phyloP scores from a whole-genome alignment of 1,139 yeast species.

The Nakaseomyces glabratus region DNA sequence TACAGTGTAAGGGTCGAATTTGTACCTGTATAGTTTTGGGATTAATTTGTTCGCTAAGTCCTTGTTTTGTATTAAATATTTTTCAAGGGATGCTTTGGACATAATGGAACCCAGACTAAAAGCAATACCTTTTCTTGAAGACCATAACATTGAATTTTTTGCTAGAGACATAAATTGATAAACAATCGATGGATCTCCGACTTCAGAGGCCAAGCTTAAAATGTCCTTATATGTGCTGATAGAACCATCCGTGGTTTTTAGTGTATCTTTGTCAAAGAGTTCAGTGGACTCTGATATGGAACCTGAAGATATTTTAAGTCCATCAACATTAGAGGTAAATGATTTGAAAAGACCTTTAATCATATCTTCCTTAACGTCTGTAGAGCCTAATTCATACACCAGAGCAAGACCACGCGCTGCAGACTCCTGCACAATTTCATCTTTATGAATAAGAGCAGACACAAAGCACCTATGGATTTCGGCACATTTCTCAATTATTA shows the following conservation, averaged over 20 bases:
- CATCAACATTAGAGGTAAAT: conserved; percentile 43
- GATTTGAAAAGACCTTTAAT: conserved; percentile 69
- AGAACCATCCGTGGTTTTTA: conserved; percentile 76
- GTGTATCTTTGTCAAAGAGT: conserved; percentile 71
- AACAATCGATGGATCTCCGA: conserved; percentile 90
- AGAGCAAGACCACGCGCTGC: conserved; percentile 84
- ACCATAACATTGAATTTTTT: conserved; percentile 81
- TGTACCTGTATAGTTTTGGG: conserved; percentile 75
- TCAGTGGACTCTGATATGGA: conserved; percentile 71
- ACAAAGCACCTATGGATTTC: conserved; percentile 63
- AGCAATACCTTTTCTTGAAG: conserved; percentile 88
- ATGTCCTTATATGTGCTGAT: conserved; percentile 85
- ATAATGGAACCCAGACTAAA: conserved; percentile 83
- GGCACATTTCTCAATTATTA: conserved; percentile 30
- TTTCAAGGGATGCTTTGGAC: conserved; percentile 67
- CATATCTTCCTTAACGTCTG: conserved; percentile 58
- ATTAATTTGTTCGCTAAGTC: conserved; percentile 52
- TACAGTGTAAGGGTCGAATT: conserved; percentile 70
- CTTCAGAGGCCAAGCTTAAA: conserved; percentile 78
- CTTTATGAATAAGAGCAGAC: conserved; percentile 68
- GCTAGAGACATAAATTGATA: conserved; percentile 93
- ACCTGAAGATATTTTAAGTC: conserved; percentile 40
- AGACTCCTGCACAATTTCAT: conserved; percentile 80
- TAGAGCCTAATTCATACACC: conserved; percentile 69
- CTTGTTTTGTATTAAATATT: conserved; percentile 47